Evolutionary conservation across 2,329 filamentous ascomycete species (phyloP).

Genomic region (Biscogniauxia sp.): DNA sequence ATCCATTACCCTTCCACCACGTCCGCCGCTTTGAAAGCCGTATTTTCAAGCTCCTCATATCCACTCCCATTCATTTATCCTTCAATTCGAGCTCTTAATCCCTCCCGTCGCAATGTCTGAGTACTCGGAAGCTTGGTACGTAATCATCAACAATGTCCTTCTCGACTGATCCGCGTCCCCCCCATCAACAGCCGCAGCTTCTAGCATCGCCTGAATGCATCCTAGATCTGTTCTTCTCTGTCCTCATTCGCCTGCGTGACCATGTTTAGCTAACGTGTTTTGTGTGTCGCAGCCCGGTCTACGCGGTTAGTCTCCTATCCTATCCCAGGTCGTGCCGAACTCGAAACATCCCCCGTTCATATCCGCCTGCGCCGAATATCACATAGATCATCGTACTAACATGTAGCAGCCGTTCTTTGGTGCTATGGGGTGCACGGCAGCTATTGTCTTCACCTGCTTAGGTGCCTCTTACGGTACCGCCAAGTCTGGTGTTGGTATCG

Average conservation of each 20-base stretch:
- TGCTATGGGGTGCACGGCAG: slow-evolving; percentile 81
- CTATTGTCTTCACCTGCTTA: slow-evolving; percentile 95
- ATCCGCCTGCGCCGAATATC: slow-evolving; percentile 25
- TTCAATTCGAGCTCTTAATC: slow-evolving; percentile 11
- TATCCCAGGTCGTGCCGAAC: slow-evolving; percentile 18
- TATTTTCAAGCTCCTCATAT: slow-evolving; percentile 1
- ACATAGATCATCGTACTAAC: slow-evolving; percentile 36
- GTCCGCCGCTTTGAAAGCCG: slow-evolving; percentile 6
- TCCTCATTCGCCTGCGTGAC: neutral
- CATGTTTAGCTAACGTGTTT: slow-evolving; percentile 24
- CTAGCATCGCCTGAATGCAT: slow-evolving; percentile 9
- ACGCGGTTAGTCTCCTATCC: slow-evolving; percentile 78
- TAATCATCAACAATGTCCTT: slow-evolving; percentile 26
- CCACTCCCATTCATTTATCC: slow-evolving; percentile 8
- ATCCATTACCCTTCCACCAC: slow-evolving; percentile 14
- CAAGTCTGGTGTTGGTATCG: slow-evolving; percentile 98
- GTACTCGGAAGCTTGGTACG: slow-evolving; percentile 36
- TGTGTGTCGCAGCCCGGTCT: slow-evolving; percentile 73
- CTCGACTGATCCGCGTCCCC: slow-evolving; percentile 11
- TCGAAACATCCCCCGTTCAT: slow-evolving; percentile 17
- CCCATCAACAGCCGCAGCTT: slow-evolving; percentile 21
- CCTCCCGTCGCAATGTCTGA: slow-evolving; percentile 28
- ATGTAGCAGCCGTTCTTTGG: slow-evolving; percentile 67
- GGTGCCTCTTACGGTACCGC: slow-evolving; percentile 98
- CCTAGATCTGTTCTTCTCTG: neutral